These are phyloP conservation scores for Pilobolus umbonatus DNA, from an alignment of 192 early-diverging fungal genomes.

Conservation along the genomic window DNA sequence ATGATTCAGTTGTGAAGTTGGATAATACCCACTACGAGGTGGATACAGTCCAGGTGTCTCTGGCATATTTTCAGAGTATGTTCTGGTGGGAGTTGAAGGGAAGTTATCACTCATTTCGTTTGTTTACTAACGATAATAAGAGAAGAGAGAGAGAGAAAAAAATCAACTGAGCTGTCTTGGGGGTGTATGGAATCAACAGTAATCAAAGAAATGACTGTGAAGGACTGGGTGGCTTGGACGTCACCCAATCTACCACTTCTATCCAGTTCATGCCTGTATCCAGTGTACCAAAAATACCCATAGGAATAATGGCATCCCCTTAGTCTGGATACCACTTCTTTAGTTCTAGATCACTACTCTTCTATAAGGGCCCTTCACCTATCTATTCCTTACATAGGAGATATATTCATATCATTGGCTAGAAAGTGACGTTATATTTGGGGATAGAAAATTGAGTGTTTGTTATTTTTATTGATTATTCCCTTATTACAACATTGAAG, in stretches of 20 bases:
- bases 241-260: no score
- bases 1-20: constrained; percentile 19
- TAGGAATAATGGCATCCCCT: no score
- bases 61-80: background rate
- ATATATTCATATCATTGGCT: background rate
- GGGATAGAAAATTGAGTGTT: background rate
- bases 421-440: background rate
- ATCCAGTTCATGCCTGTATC: no score
- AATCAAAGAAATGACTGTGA: no score
- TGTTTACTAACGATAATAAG: background rate
- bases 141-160: background rate
- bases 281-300: no score
- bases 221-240: no score
- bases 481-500: background rate
- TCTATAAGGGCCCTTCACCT: no score
- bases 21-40: constrained; percentile 5
- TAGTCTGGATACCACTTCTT: no score
- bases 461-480: constrained; percentile 6
- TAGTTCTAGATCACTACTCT: no score
- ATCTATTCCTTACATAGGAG: no score
- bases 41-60: constrained; percentile 12
- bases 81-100: background rate
- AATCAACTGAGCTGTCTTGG: no score
- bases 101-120: constrained; percentile 6
- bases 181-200: no score